Conservation (phyloP, 495 filamentous ascomycete genomes). For the Glutinoglossum americanum region DNA sequence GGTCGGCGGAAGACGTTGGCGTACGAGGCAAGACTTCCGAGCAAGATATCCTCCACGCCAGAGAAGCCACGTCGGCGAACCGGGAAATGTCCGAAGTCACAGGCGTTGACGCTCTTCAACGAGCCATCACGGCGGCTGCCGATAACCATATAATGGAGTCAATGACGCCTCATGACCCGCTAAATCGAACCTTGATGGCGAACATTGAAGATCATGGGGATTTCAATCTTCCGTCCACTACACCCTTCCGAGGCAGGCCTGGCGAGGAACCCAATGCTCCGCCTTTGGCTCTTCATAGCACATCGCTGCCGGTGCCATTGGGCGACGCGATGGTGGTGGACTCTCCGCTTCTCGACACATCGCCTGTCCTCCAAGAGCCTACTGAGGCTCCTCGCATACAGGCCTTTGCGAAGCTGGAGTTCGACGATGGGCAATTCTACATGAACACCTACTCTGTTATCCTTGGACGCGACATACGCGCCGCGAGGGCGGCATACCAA, state of each 20-base stretch:
- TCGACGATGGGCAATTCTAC: conserved; percentile 51
- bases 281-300: not conserved
- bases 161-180: not conserved
- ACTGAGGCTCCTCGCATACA: conserved; percentile 7
- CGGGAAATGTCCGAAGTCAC: not conserved
- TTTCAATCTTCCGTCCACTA: not conserved
- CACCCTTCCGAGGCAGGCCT: not conserved
- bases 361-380: not conserved
- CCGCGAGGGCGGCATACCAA: conserved; percentile 28
- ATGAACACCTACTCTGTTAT: conserved; percentile 45
- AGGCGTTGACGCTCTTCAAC: not conserved
- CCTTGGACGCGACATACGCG: conserved; percentile 41
- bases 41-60: too few relatives aligned
- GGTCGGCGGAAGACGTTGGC: not conserved
- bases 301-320: not conserved
- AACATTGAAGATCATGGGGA: not conserved
- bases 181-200: not conserved
- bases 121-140: not conserved
- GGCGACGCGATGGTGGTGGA: not conserved
- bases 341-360: not conserved
- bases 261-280: not conserved
- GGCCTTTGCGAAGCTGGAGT: conserved; percentile 49
- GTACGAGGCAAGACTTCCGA: not conserved
- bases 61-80: not conserved
- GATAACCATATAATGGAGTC: not conserved